phyloP scores from a whole-genome alignment of 345 rosid genomes.

The Salix koriyanagi region DNA sequence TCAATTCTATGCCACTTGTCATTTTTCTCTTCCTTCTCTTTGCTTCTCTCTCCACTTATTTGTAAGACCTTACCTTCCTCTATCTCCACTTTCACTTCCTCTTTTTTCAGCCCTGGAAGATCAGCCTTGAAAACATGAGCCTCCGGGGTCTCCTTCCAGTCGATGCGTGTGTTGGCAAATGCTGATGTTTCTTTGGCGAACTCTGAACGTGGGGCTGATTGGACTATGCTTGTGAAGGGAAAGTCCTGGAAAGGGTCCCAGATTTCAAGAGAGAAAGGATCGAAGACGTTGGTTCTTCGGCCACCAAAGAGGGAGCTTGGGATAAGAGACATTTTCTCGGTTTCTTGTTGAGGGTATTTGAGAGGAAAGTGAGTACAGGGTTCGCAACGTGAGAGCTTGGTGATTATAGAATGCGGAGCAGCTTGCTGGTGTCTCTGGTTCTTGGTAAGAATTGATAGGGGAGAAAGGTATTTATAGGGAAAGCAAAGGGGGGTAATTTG shows the following conservation, averaged over 20 bases:
- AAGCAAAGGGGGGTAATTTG: not conserved
- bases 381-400: not conserved
- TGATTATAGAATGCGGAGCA: not conserved
- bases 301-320: not conserved
- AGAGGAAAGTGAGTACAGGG: not conserved
- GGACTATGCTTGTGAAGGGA: not conserved
- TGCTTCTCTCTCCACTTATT: slow-evolving; percentile 10
- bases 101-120: slow-evolving; percentile 9
- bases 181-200: not conserved
- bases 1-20: slow-evolving; percentile 11
- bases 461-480: not conserved
- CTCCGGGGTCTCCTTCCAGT: slow-evolving; percentile 2
- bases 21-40: not conserved
- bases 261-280: slow-evolving; percentile 8
- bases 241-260: slow-evolving; percentile 14
- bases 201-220: slow-evolving; percentile 1
- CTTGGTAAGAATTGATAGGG: not conserved
- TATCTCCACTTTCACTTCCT: slow-evolving; percentile 2
- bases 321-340: not conserved
- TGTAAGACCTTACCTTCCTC: slow-evolving; percentile 1
- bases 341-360: not conserved
- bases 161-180: not conserved
- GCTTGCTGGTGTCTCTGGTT: not conserved
- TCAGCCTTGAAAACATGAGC: not conserved
- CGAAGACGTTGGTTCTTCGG: slow-evolving; percentile 7